Evolutionary conservation across 306 rosid genomes (phyloP), one percentile per base, ranked within the genome.

Genomic region (Erythrophleum fordii): DNA sequence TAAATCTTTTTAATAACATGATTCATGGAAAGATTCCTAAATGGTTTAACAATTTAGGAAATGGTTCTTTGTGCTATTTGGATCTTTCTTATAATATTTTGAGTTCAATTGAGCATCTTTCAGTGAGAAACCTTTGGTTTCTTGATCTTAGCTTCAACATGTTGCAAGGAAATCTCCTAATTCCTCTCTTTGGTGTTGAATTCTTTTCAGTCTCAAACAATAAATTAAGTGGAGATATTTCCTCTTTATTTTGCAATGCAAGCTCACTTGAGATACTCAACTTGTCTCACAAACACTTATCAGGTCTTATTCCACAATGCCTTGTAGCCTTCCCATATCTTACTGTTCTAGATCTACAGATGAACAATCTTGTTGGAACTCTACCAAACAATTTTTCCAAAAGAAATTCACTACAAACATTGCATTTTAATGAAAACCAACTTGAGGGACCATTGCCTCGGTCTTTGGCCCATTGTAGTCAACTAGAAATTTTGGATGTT

Each of bases 161-260:
- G 69, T 68, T 86, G 46, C 29, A 75, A 42, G 78, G 83, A 65
- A 70, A 23, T 11, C 25, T 76, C 42, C 80, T 41, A 0, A 11
- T 77, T 61, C 80, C 16, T 34, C 12, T 29, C 13, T 53, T 16
- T 6, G 17, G 69, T 11, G 18, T 1, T n/a, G 0, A 0, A 0
- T 3, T 23, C 46, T 78, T 78, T 44, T 52, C 61, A 13, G 51
- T 67, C 71, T 82, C 84, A 64, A 29, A 75, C 44, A 86, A 79
- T 31, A 34, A 62, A 1, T 53, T 86, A 45, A 46, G 4, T 1
- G 83, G 80, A 41, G 31, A 62, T 34, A 76, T 64, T 49, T 65
- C 42, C 20, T 7, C 39, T 7, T 1, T 29, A 20, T 13, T 77
- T 6, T 76, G 80, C 35, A 62, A 76, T 29, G 72, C 72, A 61